Conservation (phyloP, 805 yeast genomes). For the Sugiyamaella marilandica region DNA sequence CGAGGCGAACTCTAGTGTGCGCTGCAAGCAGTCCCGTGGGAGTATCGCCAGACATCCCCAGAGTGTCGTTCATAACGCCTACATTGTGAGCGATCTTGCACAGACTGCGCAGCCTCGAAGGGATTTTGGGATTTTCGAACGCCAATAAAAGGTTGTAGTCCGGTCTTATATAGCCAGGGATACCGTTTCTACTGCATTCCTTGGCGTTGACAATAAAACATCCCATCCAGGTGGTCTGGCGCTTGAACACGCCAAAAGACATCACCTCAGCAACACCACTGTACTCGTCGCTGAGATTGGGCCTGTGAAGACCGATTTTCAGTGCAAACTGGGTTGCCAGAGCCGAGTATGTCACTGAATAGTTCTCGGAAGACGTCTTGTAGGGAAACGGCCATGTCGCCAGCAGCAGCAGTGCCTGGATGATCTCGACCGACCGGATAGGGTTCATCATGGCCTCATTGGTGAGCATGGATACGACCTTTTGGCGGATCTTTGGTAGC, state of each 20-base stretch:
- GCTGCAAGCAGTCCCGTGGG: conserved; percentile 6
- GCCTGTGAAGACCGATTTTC: conserved; percentile 3
- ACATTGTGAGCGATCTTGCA: conserved; percentile 1
- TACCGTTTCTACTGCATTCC: conserved; percentile 2
- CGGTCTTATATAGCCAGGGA: conserved; percentile 1
- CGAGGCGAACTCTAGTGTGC: not conserved
- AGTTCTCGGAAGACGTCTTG: conserved; percentile 2
- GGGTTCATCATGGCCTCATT: not conserved
- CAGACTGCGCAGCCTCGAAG: conserved; percentile 3
- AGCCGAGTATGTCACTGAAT: not conserved
- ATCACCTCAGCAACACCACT: not conserved
- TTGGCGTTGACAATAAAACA: conserved; percentile 1
- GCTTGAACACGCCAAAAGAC: not conserved
- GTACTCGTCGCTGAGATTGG: not conserved
- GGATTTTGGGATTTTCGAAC: conserved; percentile 1
- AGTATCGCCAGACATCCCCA: conserved; percentile 6
- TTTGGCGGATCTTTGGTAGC: not conserved
- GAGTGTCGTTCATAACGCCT: conserved; percentile 3
- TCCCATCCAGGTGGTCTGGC: conserved; percentile 12
- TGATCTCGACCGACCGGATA: conserved; percentile 5
- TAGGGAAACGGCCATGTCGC: conserved; percentile 8
- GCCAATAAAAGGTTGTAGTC: conserved; percentile 2
- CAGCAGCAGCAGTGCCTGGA: conserved; percentile 7
- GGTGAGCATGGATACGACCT: not conserved
- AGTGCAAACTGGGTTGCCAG: conserved; percentile 2